These are phyloP conservation scores for Xylaria digitata DNA, from an alignment of 2,329 filamentous ascomycete species.

Conservation along the genomic window DNA sequence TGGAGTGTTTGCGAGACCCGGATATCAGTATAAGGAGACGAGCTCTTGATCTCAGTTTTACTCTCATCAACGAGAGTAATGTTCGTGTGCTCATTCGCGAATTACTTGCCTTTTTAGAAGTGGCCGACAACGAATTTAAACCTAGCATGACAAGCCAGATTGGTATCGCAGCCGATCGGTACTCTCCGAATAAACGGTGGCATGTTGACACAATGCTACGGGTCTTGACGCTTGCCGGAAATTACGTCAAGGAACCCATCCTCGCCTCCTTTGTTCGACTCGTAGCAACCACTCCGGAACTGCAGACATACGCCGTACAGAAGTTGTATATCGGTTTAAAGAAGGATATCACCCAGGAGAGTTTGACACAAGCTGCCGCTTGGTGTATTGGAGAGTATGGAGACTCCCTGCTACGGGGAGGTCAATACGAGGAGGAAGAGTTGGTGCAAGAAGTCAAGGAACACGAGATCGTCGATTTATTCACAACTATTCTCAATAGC, in stretches of 20 bases:
- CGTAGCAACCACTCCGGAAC: slow-evolving; percentile 91
- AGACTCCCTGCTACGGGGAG: slow-evolving; percentile 86
- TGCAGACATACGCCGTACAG: slow-evolving; percentile 96
- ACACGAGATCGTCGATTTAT: slow-evolving; percentile 91
- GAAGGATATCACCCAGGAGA: slow-evolving; percentile 98
- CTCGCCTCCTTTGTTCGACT: slow-evolving; percentile 95
- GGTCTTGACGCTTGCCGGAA: slow-evolving; percentile 91
- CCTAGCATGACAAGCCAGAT: slow-evolving; percentile 98
- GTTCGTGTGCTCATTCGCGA: slow-evolving; percentile 94
- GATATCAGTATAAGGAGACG: slow-evolving; percentile 97
- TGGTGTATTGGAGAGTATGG: slow-evolving; percentile 99
- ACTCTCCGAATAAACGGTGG: slow-evolving; percentile 97
- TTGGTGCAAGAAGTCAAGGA: slow-evolving; percentile 84
- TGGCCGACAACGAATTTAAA: slow-evolving; percentile 98
- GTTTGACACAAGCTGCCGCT: slow-evolving; percentile 88
- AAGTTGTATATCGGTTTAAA: slow-evolving; percentile 92
- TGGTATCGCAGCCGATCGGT: slow-evolving; percentile 94
- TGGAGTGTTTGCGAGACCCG: slow-evolving; percentile 94
- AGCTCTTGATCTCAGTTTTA: slow-evolving; percentile 97
- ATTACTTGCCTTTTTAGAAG: slow-evolving; percentile 92
- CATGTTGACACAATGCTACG: slow-evolving; percentile 98
- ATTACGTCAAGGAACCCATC: slow-evolving; percentile 98
- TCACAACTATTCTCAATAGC: slow-evolving; percentile 90
- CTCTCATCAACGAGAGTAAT: slow-evolving; percentile 96
- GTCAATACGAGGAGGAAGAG: slow-evolving; percentile 94